Conservation (phyloP, 352 stramenopile genomes). For the Pythium monospermum region DNA sequence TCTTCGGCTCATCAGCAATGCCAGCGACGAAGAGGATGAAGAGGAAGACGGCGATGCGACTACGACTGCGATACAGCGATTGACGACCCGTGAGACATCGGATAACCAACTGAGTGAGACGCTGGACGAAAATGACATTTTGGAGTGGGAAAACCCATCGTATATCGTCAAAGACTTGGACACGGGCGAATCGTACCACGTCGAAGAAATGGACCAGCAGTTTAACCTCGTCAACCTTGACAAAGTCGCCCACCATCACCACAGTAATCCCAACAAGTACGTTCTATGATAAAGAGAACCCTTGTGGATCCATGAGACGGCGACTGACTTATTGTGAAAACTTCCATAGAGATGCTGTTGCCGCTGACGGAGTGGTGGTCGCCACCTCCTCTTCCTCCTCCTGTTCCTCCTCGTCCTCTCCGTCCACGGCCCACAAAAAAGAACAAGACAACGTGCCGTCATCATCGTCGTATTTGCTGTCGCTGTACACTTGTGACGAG, state of each 20-base stretch:
- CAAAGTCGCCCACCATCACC: slow-evolving; percentile 50
- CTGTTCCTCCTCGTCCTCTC: too few relatives aligned
- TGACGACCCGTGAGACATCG: neutral
- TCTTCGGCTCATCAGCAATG: slow-evolving; percentile 14
- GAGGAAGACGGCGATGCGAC: neutral
- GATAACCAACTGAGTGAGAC: slow-evolving; percentile 5
- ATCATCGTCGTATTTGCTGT: slow-evolving; percentile 69
- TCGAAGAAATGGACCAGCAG: slow-evolving; percentile 82
- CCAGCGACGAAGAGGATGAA: slow-evolving; percentile 24
- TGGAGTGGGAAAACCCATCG: slow-evolving; percentile 72
- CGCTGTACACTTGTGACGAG: slow-evolving; percentile 74
- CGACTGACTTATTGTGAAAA: slow-evolving; percentile 4
- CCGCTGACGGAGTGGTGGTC: too few relatives aligned
- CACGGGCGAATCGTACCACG: slow-evolving; percentile 68
- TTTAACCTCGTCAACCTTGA: slow-evolving; percentile 75
- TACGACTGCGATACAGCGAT: neutral
- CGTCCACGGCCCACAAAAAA: too few relatives aligned
- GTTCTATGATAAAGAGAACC: too few relatives aligned
- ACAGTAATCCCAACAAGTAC: slow-evolving; percentile 51
- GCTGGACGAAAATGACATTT: slow-evolving; percentile 20
- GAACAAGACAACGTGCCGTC: slow-evolving; percentile 36
- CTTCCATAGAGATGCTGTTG: slow-evolving; percentile 1
- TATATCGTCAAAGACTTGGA: slow-evolving; percentile 82
- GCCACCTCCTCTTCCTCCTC: too few relatives aligned
- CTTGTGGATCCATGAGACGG: too few relatives aligned